Base-by-base conservation (phyloP, 768 basidiomycete genomes). In the Amanita thiersii region DNA sequence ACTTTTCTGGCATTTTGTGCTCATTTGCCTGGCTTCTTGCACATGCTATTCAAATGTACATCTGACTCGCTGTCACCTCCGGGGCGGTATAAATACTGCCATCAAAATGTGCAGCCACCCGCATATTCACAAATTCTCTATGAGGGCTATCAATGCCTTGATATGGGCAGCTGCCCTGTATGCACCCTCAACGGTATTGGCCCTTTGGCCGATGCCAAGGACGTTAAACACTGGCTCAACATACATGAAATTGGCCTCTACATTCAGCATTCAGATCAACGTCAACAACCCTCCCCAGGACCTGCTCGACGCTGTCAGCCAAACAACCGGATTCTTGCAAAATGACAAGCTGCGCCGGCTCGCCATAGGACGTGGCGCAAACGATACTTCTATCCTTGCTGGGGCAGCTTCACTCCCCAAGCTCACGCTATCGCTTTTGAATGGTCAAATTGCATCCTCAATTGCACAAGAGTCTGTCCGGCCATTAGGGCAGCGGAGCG, bases 281-380 rank as follows among this genome's bases (percentile, higher is more conserved):
- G 52, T 70, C 26, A 42, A 56, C 17, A 56, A 64, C 33, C 57
- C 73, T 1, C 79, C 81, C 0, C 47, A 57, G 14, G 83, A 86
- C 56, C 64, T 86, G 32, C 44, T 64, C 15, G 71, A 69, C n/a
- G 83, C 83, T 30, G 66, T 77, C 19, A 34, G 55, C 5, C 72
- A 71, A 31, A 73, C 79, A 0, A 66, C 64, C 45, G 29, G 40
- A 2, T 64, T 55, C 46, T 47, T 83, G 18, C 41, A 50, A 12
- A 68, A 60, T 4, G 84, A 85, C 56, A 71, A 75, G 50, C 72
- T 80, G 17, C 67, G 71, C 45, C 62, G 75, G 9, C 72, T 86
- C 29, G 65, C 75, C 25, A 66, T 77, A 18, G 77, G 75, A 11
- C 75, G 80, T 36, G 80, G 79, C 2, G 56, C 68, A 2, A 63